phyloP scores from a whole-genome alignment of 2,329 filamentous ascomycete genomes.

The Cladosporium velox region DNA sequence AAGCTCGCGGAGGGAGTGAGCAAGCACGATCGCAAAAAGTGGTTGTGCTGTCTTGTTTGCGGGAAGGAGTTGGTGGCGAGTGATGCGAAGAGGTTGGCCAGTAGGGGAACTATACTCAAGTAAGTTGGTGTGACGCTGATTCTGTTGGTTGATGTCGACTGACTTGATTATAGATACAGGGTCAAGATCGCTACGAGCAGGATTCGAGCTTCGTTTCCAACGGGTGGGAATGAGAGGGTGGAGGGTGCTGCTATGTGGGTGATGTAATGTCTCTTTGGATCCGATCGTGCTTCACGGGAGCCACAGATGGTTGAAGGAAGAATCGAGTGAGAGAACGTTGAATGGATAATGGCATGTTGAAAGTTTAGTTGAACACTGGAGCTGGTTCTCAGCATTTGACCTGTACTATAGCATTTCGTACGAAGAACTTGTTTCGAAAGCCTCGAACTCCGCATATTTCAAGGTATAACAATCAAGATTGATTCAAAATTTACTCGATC shows the following conservation, averaged over 20 bases:
- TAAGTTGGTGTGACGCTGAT: not conserved
- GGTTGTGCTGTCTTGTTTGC: conserved; percentile 16
- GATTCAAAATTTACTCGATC: not conserved
- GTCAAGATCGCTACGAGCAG: not conserved
- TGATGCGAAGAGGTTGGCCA: conserved; percentile 19
- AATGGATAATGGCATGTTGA: not conserved
- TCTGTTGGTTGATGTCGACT: not conserved
- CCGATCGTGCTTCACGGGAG: not conserved
- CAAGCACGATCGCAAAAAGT: not conserved
- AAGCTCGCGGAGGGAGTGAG: not conserved
- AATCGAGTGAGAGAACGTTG: not conserved
- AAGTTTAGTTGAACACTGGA: not conserved
- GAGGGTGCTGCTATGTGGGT: not conserved
- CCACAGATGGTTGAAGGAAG: no score
- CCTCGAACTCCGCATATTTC: not conserved
- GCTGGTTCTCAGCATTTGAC: not conserved
- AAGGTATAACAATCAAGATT: not conserved
- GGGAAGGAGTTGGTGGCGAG: not conserved
- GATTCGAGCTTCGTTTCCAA: not conserved
- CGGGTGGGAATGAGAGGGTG: not conserved
- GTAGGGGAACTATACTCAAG: not conserved
- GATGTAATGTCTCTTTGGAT: not conserved
- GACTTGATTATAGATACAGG: conserved; percentile 1
- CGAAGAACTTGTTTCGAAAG: not conserved
- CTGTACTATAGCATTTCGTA: not conserved